Conservation (phyloP, 2,329 filamentous ascomycete species). For the Elsinoe fawcettii region DNA sequence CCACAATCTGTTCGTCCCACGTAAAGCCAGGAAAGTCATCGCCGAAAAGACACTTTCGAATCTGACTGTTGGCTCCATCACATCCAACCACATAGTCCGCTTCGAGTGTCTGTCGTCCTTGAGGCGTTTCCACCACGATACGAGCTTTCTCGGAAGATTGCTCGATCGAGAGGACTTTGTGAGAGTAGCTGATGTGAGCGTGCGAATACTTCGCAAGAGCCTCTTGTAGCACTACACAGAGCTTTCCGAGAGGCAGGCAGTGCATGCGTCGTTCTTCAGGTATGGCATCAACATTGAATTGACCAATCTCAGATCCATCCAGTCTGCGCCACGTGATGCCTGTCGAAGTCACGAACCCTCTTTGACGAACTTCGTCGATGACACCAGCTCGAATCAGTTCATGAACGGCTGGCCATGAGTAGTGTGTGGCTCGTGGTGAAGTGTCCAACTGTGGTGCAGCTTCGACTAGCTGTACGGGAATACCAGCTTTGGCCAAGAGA, state of each 20-base stretch:
- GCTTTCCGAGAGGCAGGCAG: slow-evolving; percentile 23
- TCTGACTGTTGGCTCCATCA: slow-evolving; percentile 22
- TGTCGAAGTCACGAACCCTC: slow-evolving; percentile 21
- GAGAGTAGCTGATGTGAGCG: slow-evolving; percentile 23
- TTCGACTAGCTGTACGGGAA: slow-evolving; percentile 31
- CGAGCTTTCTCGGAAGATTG: slow-evolving; percentile 24
- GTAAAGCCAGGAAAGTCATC: slow-evolving; percentile 22
- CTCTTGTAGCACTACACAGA: slow-evolving; percentile 23
- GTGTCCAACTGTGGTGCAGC: slow-evolving; percentile 23
- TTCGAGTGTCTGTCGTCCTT: slow-evolving; percentile 17
- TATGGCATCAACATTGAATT: slow-evolving; percentile 23
- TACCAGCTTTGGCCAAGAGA: slow-evolving; percentile 30
- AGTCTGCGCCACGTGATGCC: slow-evolving; percentile 25
- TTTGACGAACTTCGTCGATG: slow-evolving; percentile 28
- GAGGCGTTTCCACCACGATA: slow-evolving; percentile 23
- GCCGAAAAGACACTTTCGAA: slow-evolving; percentile 22
- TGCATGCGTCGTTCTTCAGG: slow-evolving; percentile 17
- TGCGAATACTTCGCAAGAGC: slow-evolving; percentile 16
- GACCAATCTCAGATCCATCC: slow-evolving; percentile 23
- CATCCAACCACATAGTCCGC: slow-evolving; percentile 23
- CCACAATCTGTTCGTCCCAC: slow-evolving; percentile 19
- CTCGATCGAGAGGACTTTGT: slow-evolving; percentile 22
- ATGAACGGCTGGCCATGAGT: slow-evolving; percentile 35
- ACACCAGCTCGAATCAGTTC: slow-evolving; percentile 33
- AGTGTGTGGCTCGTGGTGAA: slow-evolving; percentile 36